Base-by-base conservation (phyloP, 163 green algal genomes). In the Prototheca stagnorum region DNA sequence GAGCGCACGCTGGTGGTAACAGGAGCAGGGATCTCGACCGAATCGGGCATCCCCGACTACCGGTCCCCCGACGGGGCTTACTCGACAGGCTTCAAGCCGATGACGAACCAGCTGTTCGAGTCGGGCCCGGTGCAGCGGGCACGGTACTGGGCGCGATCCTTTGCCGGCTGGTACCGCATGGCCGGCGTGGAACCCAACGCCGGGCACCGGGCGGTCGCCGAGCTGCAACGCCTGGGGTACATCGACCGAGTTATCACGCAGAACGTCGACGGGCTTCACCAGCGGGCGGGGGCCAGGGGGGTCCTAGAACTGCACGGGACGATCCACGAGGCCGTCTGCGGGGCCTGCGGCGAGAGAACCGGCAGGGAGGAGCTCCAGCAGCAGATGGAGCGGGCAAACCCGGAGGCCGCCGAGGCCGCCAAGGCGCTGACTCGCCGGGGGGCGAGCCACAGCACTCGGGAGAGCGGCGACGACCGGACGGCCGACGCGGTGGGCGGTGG, bases 51-150 rank as follows among this genome's bases (percentile, higher is more conserved):
- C 9, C 84, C 84, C 24, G 84, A 94, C 55, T 94, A 94, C 57
- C 56, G 83, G 16, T 72, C 76, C 0, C 79, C 77, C 0, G 47
- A 54, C 2, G 84, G 84, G 2, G 84, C 84, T 0, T 94, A 94
- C 64, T 76, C 61, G 25, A 79, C 69, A 39, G 76, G 77, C 23
- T 93, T 88, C 64, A 82, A 79, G 48, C 84, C 84, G 5, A 93
- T 94, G 79, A 92, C 80, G 1, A 75, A 91, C 53, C 78, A 88
- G 54, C 66, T 77, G 71, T 92, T 93, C 40, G 77, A 90, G 73
- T 53, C 62, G 1, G 66, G 55, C 15, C 36, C 57, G 3, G 47
- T 57, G 8, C 67, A 74, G 26, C 55, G 72, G 5, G 23, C 47
- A 5, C 59, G 78, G 17, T 93, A 93, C 61, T 93, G 79, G 77